Percentiles rank a stretch among this genome's conserved stretches.
Evolutionary conservation across 2,329 filamentous ascomycete species (phyloP).

Genomic region (Pestalotiopsis sp.): DNA sequence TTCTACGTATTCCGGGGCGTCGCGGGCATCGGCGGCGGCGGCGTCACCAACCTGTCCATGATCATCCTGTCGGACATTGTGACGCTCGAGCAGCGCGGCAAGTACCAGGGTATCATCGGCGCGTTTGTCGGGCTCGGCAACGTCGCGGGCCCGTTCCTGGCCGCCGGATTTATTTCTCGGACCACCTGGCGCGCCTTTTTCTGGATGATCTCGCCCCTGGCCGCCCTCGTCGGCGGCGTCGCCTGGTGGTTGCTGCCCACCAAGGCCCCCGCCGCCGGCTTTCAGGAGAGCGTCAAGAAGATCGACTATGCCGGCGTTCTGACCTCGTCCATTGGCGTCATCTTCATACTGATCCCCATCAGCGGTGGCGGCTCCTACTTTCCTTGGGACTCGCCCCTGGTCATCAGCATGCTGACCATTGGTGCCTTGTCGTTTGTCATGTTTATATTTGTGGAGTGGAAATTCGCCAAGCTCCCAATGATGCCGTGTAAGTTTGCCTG

Average conservation of each 20-base stretch:
- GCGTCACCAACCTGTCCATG: constrained; percentile 37
- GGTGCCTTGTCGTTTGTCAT: constrained; percentile 46
- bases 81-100: constrained; percentile 36
- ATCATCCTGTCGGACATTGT: constrained; percentile 42
- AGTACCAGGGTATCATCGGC: constrained; percentile 45
- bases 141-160: constrained; percentile 48
- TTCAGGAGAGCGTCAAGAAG: constrained; percentile 50
- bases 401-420: constrained; percentile 60
- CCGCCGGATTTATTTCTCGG: constrained; percentile 41
- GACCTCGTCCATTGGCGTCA: constrained; percentile 55
- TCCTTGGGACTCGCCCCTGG: constrained; percentile 56
- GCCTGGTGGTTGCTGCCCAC: constrained; percentile 54
- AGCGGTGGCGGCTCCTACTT: constrained; percentile 61
- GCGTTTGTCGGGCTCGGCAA: constrained; percentile 47
- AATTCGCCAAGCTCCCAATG: constrained; percentile 58
- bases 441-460: constrained; percentile 60
- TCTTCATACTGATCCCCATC: constrained; percentile 65
- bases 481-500: constrained; percentile 45
- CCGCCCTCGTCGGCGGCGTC: constrained; percentile 45
- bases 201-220: constrained; percentile 54
- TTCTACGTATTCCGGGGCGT: constrained; percentile 39
- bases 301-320: constrained; percentile 64
- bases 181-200: constrained; percentile 40
- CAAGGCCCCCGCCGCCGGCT: constrained; percentile 47
- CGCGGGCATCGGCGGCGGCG: constrained; percentile 38